Percentiles rank a stretch among this genome's conserved stretches.
These are phyloP conservation scores for Tardiomyces depauwii DNA, from an alignment of 1,139 yeast species.

Conservation along the genomic window DNA sequence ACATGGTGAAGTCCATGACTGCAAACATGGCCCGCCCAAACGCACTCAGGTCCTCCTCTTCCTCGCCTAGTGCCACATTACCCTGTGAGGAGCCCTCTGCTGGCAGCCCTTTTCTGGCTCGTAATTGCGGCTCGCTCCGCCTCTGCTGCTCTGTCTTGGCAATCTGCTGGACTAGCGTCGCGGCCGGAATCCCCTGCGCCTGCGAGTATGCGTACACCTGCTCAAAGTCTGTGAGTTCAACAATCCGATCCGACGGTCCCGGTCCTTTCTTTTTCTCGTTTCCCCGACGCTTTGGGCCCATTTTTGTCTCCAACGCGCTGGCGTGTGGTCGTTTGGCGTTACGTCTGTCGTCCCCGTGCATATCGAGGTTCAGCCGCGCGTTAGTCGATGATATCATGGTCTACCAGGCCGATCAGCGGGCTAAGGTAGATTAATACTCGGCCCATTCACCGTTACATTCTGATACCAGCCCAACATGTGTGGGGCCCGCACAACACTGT, in stretches of 20 bases:
- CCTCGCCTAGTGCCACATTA: constrained; percentile 4
- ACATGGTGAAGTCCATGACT: constrained; percentile 20
- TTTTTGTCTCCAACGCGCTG: no score
- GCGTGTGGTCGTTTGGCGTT: no score
- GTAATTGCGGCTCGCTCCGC: neutral
- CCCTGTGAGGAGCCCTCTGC: no score
- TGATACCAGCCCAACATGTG: no score
- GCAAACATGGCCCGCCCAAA: constrained; percentile 18
- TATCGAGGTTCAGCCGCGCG: no score
- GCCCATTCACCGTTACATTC: no score
- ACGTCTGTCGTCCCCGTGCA: no score
- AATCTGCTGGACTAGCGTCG: neutral
- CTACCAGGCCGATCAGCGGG: no score
- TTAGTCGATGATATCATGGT: no score
- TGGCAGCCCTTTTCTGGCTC: neutral
- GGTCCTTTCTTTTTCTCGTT: neutral
- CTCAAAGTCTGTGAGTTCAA: neutral
- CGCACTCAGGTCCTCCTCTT: constrained; percentile 15
- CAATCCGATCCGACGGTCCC: neutral
- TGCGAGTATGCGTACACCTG: neutral
- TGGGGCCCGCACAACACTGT: no score
- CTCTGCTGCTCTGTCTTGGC: neutral
- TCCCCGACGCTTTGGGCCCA: neutral
- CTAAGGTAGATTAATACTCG: no score
- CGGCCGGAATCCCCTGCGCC: neutral